phyloP scores from a whole-genome alignment of 306 rosid species.

The Cucurbita moschata region DNA sequence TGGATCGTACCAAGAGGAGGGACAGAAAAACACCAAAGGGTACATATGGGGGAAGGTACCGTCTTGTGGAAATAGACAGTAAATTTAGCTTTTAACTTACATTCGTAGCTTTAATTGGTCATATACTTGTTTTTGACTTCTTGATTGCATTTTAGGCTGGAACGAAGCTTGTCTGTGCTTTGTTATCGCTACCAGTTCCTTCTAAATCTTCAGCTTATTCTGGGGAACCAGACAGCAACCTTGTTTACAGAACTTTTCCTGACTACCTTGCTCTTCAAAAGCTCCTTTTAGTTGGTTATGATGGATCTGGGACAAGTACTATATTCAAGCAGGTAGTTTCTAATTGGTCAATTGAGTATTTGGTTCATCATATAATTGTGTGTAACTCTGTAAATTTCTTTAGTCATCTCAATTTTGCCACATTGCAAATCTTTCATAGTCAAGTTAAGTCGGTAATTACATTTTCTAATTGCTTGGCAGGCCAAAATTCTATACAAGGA shows the following conservation, averaged over 20 bases:
- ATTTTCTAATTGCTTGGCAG: slow-evolving; percentile 36
- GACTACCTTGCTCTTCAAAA: slow-evolving; percentile 78
- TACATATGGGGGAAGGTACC: slow-evolving; percentile 97
- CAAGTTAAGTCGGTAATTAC: background rate
- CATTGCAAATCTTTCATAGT: background rate
- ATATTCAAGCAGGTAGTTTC: slow-evolving; percentile 86
- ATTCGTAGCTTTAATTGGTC: background rate
- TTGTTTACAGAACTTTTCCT: slow-evolving; percentile 43
- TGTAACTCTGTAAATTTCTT: background rate
- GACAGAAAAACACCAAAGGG: slow-evolving; percentile 92
- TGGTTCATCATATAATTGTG: background rate
- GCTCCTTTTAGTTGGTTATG: slow-evolving; percentile 79
- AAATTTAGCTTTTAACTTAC: background rate
- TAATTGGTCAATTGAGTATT: background rate
- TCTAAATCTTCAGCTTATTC: slow-evolving; percentile 42
- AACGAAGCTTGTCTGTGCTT: slow-evolving; percentile 79
- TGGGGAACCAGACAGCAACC: slow-evolving; percentile 44
- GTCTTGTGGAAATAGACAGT: background rate
- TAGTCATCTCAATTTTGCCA: background rate
- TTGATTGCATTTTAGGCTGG: slow-evolving; percentile 52
- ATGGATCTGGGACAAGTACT: slow-evolving; percentile 95
- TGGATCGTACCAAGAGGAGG: slow-evolving; percentile 99
- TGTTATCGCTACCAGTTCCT: slow-evolving; percentile 82
- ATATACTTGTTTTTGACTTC: slow-evolving; percentile 4
- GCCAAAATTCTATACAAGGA: slow-evolving; percentile 80